Percentiles rank a stretch among this genome's conserved stretches.
These are phyloP conservation scores for Fragilaria crotonensis DNA, from an alignment of 108 stramenopile species.

Conservation along the genomic window DNA sequence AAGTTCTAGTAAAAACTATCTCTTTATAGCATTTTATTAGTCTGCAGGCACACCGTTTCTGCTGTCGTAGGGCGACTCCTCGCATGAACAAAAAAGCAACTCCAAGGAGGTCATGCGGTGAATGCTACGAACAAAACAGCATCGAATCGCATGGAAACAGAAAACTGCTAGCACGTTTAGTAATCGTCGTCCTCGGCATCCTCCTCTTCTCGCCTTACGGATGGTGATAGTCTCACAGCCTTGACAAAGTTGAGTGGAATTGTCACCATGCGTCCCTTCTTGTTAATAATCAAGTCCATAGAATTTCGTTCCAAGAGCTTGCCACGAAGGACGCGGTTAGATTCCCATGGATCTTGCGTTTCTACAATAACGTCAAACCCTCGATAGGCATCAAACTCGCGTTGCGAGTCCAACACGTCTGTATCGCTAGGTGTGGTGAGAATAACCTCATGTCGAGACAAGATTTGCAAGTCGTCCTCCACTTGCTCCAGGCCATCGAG, in stretches of 20 bases:
- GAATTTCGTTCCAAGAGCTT: constrained; percentile 73
- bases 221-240: constrained; percentile 23
- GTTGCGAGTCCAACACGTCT: constrained; percentile 62
- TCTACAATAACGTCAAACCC: constrained; percentile 60
- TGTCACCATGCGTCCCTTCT: constrained; percentile 78
- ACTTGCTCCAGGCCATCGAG: constrained; percentile 49
- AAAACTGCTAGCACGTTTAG: no score
- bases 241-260: constrained; percentile 60
- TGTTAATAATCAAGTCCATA: constrained; percentile 75
- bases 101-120: no score
- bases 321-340: constrained; percentile 71
- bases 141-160: no score
- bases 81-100: no score
- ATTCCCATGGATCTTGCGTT: constrained; percentile 75
- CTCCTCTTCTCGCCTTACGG: not conserved
- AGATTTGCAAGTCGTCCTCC: constrained; percentile 51
- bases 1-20: no score
- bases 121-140: no score
- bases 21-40: no score
- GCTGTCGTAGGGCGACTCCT: no score
- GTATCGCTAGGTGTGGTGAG: constrained; percentile 53
- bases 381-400: constrained; percentile 57
- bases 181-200: no score
- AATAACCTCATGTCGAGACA: constrained; percentile 66
- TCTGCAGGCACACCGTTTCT: no score